Conservation (phyloP, 2,329 filamentous ascomycete species). For the Hysterium pulicare region DNA sequence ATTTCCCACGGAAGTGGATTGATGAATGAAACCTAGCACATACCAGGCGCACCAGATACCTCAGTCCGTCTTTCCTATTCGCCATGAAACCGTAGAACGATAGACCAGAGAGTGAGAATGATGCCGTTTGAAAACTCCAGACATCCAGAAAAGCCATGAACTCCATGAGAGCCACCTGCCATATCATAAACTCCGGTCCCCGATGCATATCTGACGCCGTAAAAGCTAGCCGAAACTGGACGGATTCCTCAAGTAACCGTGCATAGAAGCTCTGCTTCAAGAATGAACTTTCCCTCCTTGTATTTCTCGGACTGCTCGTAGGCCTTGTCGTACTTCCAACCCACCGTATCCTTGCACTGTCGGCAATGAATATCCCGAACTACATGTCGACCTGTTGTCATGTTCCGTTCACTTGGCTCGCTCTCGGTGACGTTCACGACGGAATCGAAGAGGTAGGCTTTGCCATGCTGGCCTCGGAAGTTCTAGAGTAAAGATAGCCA, state of each 20-base stretch:
- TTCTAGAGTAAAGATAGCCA: too few species aligned
- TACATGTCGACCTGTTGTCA: conserved; percentile 94
- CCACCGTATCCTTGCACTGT: conserved; percentile 88
- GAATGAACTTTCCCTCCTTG: conserved; percentile 97
- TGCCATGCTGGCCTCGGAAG: conserved; percentile 96
- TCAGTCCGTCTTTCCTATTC: background rate
- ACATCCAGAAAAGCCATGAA: background rate
- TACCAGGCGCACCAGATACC: background rate
- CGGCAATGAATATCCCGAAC: conserved; percentile 90
- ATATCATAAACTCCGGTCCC: conserved; percentile 2
- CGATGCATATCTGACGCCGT: conserved; percentile 1
- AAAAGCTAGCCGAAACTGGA: background rate
- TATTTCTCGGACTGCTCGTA: conserved; percentile 92
- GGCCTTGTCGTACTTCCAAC: conserved; percentile 99
- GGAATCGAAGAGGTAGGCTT: conserved; percentile 91
- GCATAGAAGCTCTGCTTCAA: conserved; percentile 87
- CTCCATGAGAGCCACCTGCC: too few species aligned
- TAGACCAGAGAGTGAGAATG: background rate
- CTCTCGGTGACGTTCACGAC: conserved; percentile 88
- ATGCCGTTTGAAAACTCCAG: background rate
- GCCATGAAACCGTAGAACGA: background rate
- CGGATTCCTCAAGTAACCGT: conserved; percentile 55
- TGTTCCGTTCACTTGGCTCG: conserved; percentile 88
- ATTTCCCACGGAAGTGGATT: background rate
- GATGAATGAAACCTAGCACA: conserved; percentile 3